These are phyloP conservation scores for Ceriops tagal DNA, from an alignment of 345 rosid genomes.

Conservation along the genomic window DNA sequence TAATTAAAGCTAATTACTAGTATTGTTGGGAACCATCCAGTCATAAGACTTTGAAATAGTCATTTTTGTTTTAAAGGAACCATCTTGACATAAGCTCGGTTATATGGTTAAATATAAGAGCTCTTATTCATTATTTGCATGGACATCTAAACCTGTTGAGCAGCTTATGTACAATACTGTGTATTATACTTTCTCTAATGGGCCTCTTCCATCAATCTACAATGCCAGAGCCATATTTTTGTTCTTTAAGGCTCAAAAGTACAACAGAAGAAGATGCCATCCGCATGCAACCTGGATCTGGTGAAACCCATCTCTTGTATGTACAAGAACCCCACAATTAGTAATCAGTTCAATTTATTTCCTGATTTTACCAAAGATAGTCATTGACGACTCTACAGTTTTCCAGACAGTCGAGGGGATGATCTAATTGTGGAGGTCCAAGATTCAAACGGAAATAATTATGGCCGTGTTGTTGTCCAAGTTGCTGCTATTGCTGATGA, in stretches of 20 bases:
- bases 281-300: conserved; percentile 89
- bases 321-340: conserved; percentile 17
- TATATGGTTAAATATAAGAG: not conserved
- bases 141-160: conserved; percentile 2
- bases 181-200: conserved; percentile 1
- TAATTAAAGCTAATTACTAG: not conserved
- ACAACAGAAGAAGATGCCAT: conserved; percentile 70
- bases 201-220: not conserved
- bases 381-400: conserved; percentile 47
- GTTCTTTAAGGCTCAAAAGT: conserved; percentile 78
- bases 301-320: conserved; percentile 94
- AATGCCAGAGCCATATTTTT: conserved; percentile 67
- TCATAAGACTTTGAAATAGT: not conserved
- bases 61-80: too few relatives aligned
- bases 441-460: conserved; percentile 77
- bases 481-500: conserved; percentile 77
- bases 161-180: not conserved
- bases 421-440: conserved; percentile 87
- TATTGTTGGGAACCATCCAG: not conserved
- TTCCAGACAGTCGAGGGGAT: conserved; percentile 92
- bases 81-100: too few relatives aligned
- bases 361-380: conserved; percentile 1
- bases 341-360: not conserved
- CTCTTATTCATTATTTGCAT: not conserved
- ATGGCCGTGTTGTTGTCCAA: conserved; percentile 90